Evolutionary conservation across 176 grass and related monocot species (phyloP).

Genomic region (Ensete glaucum): DNA sequence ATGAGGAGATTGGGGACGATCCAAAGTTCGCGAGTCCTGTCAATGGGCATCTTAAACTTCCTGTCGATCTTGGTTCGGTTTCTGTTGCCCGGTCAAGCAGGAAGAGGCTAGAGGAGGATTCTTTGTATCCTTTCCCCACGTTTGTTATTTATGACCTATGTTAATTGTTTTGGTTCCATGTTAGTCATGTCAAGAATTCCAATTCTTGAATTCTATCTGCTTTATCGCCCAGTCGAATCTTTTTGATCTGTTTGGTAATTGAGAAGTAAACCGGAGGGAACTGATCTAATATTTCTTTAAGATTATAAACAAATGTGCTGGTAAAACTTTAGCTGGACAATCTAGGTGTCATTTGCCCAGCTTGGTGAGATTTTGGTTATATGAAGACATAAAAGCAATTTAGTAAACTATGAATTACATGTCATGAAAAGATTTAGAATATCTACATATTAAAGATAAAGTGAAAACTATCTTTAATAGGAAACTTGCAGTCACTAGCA

Average conservation of each 20-base stretch:
- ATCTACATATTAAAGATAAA: too few species aligned
- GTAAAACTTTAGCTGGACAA: too few species aligned
- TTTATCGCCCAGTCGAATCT: neutral
- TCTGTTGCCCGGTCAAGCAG: constrained; percentile 33
- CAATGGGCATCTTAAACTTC: constrained; percentile 7
- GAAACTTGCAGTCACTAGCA: too few species aligned
- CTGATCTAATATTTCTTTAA: too few species aligned
- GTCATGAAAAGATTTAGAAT: too few species aligned
- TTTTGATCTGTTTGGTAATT: constrained; percentile 4
- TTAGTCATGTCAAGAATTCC: neutral
- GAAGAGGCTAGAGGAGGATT: constrained; percentile 27
- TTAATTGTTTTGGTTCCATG: neutral
- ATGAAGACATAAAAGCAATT: too few species aligned
- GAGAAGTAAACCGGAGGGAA: too few species aligned
- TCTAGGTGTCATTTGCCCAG: too few species aligned
- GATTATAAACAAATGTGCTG: too few species aligned
- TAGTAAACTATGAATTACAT: too few species aligned
- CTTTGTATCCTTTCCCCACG: constrained; percentile 59
- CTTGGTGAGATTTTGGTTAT: too few species aligned
- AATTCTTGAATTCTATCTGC: neutral
- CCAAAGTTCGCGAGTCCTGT: constrained; percentile 6
- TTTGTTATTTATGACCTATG: neutral
- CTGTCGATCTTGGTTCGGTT: constrained; percentile 21
- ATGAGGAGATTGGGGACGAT: constrained; percentile 7
- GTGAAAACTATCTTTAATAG: too few species aligned